Evolutionary conservation across 768 basidiomycete genomes (phyloP).

Genomic region (Mycena galericulata): DNA sequence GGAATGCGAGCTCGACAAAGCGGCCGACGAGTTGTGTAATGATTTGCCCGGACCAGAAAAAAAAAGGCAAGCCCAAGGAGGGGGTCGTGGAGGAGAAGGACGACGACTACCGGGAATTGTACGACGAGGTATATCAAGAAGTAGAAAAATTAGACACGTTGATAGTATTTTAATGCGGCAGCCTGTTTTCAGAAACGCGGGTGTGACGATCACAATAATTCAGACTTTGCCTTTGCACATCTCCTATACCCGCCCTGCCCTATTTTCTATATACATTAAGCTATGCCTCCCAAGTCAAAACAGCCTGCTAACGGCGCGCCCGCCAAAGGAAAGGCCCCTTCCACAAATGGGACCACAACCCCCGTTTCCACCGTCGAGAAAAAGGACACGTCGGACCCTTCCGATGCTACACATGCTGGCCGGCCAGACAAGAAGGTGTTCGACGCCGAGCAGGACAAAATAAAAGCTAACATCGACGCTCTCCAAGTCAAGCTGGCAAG

Average conservation of each 20-base stretch:
- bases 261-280: constrained; percentile 38
- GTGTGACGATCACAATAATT: constrained; percentile 35
- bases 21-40: constrained; percentile 98
- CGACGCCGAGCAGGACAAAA: constrained; percentile 85
- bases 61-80: constrained; percentile 74
- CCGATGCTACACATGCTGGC: constrained; percentile 49
- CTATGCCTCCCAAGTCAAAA: constrained; percentile 68
- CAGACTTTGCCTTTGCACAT: constrained; percentile 19
- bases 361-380: constrained; percentile 56
- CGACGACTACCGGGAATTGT: constrained; percentile 88
- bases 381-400: constrained; percentile 58
- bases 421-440: constrained; percentile 90
- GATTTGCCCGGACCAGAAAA: constrained; percentile 87
- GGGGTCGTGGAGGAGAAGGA: constrained; percentile 71
- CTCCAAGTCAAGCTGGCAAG: constrained; percentile 85
- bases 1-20: constrained; percentile 95
- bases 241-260: constrained; percentile 32
- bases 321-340: constrained; percentile 55
- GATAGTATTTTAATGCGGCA: constrained; percentile 65
- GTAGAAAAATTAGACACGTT: constrained; percentile 84
- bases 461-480: constrained; percentile 87
- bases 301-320: constrained; percentile 55
- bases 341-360: constrained; percentile 62
- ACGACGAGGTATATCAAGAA: constrained; percentile 88
- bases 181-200: constrained; percentile 31